phyloP scores from a whole-genome alignment of 176 grass and related monocot genomes.

The Pontederia paniculata region DNA sequence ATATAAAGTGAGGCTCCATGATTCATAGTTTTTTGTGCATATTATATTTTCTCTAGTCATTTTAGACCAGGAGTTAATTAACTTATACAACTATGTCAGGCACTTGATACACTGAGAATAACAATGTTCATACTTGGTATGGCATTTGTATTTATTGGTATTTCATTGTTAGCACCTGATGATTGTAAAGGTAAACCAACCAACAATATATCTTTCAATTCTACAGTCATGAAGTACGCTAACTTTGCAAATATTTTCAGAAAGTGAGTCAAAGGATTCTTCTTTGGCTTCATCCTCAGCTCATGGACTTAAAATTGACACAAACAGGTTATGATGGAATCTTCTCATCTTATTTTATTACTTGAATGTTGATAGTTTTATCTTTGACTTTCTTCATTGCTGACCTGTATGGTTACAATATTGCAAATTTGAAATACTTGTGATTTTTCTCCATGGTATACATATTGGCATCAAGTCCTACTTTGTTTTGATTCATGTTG shows the following conservation, averaged over 20 bases:
- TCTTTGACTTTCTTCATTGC: neutral
- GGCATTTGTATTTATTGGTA: constrained; percentile 82
- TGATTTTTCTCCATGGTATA: constrained; percentile 6
- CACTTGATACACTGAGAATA: constrained; percentile 82
- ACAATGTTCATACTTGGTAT: constrained; percentile 85
- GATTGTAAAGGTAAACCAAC: constrained; percentile 72
- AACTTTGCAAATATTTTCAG: constrained; percentile 31
- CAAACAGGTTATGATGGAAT: constrained; percentile 38
- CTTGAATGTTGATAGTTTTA: constrained; percentile 11
- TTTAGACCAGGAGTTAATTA: neutral
- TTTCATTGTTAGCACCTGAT: constrained; percentile 84
- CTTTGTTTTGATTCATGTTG: neutral
- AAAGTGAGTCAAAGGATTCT: constrained; percentile 41
- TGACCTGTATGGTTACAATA: neutral
- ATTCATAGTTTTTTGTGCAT: constrained; percentile 7
- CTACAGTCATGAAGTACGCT: constrained; percentile 3
- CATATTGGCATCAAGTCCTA: neutral
- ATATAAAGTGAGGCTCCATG: constrained; percentile 60
- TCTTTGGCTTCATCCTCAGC: constrained; percentile 14
- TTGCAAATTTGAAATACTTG: neutral
- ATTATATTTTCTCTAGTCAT: constrained; percentile 17
- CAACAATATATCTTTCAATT: constrained; percentile 14
- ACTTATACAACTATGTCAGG: constrained; percentile 32
- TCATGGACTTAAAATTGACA: constrained; percentile 33
- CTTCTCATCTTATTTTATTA: constrained; percentile 15